Evolutionary conservation across 2,329 filamentous ascomycete species (phyloP), one percentile per base, ranked within the genome.

Genomic region (Trematosphaeria pertusa): DNA sequence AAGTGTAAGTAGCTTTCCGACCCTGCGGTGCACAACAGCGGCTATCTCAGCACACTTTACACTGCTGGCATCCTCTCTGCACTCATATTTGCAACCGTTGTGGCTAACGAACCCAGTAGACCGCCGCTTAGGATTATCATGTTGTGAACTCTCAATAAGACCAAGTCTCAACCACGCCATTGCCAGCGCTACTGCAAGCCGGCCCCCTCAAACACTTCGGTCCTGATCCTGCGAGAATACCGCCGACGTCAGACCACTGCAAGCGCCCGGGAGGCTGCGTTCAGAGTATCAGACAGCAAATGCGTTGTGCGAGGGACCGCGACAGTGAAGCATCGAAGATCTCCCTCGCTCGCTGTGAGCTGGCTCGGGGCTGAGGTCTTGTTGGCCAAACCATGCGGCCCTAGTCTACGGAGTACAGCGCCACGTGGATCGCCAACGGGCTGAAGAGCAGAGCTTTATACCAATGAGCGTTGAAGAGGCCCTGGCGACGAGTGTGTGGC

Each of bases 401-500:
- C 18, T 20, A 26, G 12, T 20, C 26, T n/a, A 30, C 34, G 35
- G 30, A 39, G 21, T 3, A 26, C 38, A 15, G 39, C 46, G 52
- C 46, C 52, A 50, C 46, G 49, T 48, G 49, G 31, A 41, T 42
- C n/a, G n/a, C n/a, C n/a, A n/a, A n/a, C n/a, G n/a, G n/a, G n/a
- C n/a, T n/a, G n/a, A n/a, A n/a, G n/a, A n/a, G n/a, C n/a, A n/a
- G n/a, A n/a, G n/a, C n/a, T n/a, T n/a, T 5, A 43, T 38, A 35
- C 46, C 34, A 53, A 53, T 43, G 43, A 43, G 33, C 19, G 15
- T 3, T 17, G 4, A 14, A 18, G 10, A 37, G 36, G 3, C 35
- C 19, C 34, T 6, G 11, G 14, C 26, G 15, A 15, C 12, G 30
- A 41, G 20, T 21, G 30, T 45, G 39, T 39, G 34, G 40, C 37